A percentile compares a stretch with the other conserved stretches of the same genome.
These are phyloP conservation scores for Pythium insidiosum DNA, from an alignment of 352 stramenopile genomes.

Conservation along the genomic window DNA sequence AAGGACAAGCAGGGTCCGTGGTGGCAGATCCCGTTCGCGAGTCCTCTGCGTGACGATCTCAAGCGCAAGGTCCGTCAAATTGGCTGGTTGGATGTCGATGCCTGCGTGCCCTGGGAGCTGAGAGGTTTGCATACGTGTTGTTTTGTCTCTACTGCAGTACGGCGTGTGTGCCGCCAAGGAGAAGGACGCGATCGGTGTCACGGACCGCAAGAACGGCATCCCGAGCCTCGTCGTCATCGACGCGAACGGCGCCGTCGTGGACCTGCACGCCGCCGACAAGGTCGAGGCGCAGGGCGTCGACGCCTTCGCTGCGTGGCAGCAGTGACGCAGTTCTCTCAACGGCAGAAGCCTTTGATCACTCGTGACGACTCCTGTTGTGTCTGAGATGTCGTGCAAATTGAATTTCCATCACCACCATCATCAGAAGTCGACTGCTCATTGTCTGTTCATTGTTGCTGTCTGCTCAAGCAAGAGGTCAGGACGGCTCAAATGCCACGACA, in stretches of 20 bases:
- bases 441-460: constrained; percentile 1
- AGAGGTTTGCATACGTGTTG: not conserved
- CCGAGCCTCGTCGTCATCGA: constrained; percentile 69
- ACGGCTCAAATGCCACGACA: too few relatives aligned
- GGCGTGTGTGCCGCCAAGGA: constrained; percentile 66
- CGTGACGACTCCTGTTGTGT: too few relatives aligned
- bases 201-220: constrained; percentile 58
- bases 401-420: too few relatives aligned
- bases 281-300: constrained; percentile 43
- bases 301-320: constrained; percentile 35
- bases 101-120: not conserved
- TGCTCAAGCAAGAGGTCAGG: too few relatives aligned
- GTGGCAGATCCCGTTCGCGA: constrained; percentile 73
- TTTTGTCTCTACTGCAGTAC: constrained; percentile 25
- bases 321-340: too few relatives aligned
- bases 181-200: constrained; percentile 37
- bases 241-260: constrained; percentile 49
- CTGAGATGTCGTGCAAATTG: too few relatives aligned
- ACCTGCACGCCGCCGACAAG: constrained; percentile 53
- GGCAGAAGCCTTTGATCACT: too few relatives aligned
- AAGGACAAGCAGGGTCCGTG: constrained; percentile 63
- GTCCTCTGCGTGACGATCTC: constrained; percentile 45
- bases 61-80: constrained; percentile 58
- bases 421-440: too few relatives aligned
- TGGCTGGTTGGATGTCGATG: not conserved